Evolutionary conservation across 352 stramenopile species (phyloP), one percentile per base, ranked within the genome.

Genomic region (Phytophthora quininea): DNA sequence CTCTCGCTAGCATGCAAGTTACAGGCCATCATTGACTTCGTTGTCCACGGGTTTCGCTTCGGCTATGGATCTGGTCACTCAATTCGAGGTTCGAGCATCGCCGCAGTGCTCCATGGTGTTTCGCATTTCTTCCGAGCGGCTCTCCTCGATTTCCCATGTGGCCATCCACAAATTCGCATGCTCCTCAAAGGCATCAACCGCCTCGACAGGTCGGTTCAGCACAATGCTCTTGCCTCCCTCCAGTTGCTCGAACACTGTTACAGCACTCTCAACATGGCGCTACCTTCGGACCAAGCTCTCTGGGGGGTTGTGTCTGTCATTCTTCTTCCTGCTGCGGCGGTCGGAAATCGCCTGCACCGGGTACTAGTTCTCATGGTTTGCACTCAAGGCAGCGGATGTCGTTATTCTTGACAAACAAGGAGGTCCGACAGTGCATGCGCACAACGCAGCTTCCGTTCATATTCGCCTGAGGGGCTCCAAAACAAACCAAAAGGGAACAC

Each of bases 261-360:
- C 40, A 15, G 8, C 8, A 27, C n/a, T 1, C 27, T 64, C 2
- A 14, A 58, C 29, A 33, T 64, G 24, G 30, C 24, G 58, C n/a
- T 11, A 7, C 47, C 57, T 33, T 56, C 47, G 9, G 35, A 40
- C 35, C 35, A 40, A 40, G 35, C 35, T 6, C 35, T 40, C 10
- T 40, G 35, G 35, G 35, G 35, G 6, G 4, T 55, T 67, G 35
- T 67, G 57, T 46, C n/a, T 72, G 12, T 52, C 37, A 24, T 69
- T 69, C 54, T 69, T 69, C 48, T 62, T 62, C 30, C 47, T 69
- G 0, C 47, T 69, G 2, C 37, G 62, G 2, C 54, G 54, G 1
- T 56, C 38, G 14, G 54, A 63, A 19, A 55, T 69, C 12, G 62
- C 62, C 0, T 59, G 32, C 3, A 32, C 45, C 5, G 46, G 46